Evolutionary conservation across 495 filamentous ascomycete species (phyloP).

Genomic region (Chaetomium tenue): DNA sequence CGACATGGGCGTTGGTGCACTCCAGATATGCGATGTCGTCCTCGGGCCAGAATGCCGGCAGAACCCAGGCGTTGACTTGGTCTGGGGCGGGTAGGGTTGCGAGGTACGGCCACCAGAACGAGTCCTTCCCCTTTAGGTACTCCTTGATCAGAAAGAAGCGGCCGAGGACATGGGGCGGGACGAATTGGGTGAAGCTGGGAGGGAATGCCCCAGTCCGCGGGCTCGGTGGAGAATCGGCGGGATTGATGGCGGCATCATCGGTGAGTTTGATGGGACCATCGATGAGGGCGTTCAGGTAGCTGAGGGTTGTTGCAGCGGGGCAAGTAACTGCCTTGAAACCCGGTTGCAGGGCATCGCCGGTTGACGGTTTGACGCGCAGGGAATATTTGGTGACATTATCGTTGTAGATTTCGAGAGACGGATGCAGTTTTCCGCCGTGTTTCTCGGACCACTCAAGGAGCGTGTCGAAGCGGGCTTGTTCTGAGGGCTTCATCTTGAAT

Average conservation of each 20-base stretch:
- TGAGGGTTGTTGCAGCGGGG: conserved; percentile 42
- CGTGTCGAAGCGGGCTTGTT: conserved; percentile 23
- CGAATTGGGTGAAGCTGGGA: conserved; percentile 35
- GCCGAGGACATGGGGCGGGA: conserved; percentile 48
- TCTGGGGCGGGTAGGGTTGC: conserved; percentile 50
- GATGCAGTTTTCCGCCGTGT: conserved; percentile 42
- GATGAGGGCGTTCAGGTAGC: conserved; percentile 46
- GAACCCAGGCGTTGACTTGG: conserved; percentile 38
- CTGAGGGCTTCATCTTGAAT: conserved; percentile 27
- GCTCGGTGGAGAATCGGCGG: background rate
- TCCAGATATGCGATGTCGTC: conserved; percentile 47
- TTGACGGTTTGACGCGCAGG: conserved; percentile 41
- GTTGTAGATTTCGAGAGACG: conserved; percentile 45
- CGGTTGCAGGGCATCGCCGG: conserved; percentile 16
- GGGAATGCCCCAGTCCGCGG: conserved; percentile 35
- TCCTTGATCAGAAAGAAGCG: conserved; percentile 51
- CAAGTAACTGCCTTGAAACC: conserved; percentile 42
- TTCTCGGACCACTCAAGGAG: conserved; percentile 39
- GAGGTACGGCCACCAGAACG: conserved; percentile 54
- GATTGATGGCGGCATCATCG: too few species aligned
- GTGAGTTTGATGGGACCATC: conserved; percentile 31
- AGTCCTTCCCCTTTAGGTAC: conserved; percentile 46
- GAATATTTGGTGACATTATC: conserved; percentile 45
- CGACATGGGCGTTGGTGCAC: conserved; percentile 51
- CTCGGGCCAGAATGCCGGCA: conserved; percentile 48